phyloP scores from a whole-genome alignment of 208 protist species.

The Novymonas esmeraldas region DNA sequence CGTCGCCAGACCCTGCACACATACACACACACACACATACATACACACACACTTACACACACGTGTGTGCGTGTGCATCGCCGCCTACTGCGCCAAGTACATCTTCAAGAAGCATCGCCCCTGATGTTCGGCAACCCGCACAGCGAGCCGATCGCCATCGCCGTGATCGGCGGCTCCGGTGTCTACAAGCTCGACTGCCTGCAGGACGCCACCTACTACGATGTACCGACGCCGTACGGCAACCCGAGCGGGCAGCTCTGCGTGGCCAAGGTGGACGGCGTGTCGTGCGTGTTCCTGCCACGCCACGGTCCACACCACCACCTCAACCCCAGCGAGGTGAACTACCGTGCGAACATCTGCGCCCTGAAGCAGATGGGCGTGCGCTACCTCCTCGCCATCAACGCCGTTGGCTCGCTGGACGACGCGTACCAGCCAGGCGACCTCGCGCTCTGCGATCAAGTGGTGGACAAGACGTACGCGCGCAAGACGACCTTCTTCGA shows the following conservation, averaged over 20 bases:
- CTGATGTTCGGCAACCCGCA: slow-evolving; percentile 59
- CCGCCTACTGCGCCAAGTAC: neutral
- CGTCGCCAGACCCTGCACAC: neutral
- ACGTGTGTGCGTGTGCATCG: too few species aligned
- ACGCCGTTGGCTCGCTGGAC: slow-evolving; percentile 88
- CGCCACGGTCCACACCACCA: slow-evolving; percentile 85
- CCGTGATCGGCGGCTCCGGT: slow-evolving; percentile 89
- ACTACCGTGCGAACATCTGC: slow-evolving; percentile 93
- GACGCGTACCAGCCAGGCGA: slow-evolving; percentile 78
- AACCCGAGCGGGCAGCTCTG: slow-evolving; percentile 63
- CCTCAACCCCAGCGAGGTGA: slow-evolving; percentile 84
- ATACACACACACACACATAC: slow-evolving; percentile 6
- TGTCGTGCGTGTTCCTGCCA: slow-evolving; percentile 85
- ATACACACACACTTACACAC: slow-evolving; percentile 10
- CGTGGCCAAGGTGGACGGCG: slow-evolving; percentile 60
- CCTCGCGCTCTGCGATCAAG: slow-evolving; percentile 87
- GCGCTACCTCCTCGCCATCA: slow-evolving; percentile 83
- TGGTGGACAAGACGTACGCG: slow-evolving; percentile 85
- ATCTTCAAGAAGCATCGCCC: neutral
- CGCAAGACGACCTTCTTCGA: slow-evolving; percentile 88
- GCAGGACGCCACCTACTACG: slow-evolving; percentile 47
- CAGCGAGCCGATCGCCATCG: slow-evolving; percentile 47
- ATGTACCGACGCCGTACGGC: slow-evolving; percentile 90
- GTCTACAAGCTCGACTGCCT: slow-evolving; percentile 81
- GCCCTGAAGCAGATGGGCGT: slow-evolving; percentile 90